A percentile compares a stretch with the other conserved stretches of the same genome.
Conservation (phyloP, 2,329 filamentous ascomycete species). For the Fusarium nanum region DNA sequence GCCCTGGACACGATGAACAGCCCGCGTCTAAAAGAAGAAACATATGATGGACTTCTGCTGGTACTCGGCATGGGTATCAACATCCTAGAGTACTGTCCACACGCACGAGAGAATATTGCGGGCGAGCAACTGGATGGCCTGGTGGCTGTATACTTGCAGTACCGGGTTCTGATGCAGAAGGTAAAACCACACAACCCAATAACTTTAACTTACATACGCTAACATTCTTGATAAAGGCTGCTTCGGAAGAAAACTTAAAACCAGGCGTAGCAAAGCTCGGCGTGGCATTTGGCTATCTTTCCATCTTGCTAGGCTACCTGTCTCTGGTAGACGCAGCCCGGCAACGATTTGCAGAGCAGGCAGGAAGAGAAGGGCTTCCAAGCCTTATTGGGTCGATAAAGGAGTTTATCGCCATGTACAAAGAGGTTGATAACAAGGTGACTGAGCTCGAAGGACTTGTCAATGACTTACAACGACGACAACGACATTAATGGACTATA, state of each 20-base stretch:
- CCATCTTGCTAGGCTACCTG: conserved; percentile 85
- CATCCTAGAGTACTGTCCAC: conserved; percentile 79
- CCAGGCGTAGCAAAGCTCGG: conserved; percentile 84
- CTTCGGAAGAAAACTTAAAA: conserved; percentile 79
- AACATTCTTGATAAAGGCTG: conserved; percentile 60
- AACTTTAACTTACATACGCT: not conserved
- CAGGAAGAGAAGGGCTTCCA: conserved; percentile 57
- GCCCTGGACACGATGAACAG: conserved; percentile 62
- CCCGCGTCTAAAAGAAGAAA: conserved; percentile 60
- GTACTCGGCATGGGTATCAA: conserved; percentile 88
- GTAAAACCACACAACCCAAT: conserved; percentile 61
- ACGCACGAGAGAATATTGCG: conserved; percentile 61
- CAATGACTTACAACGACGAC: conserved; percentile 50
- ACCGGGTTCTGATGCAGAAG: conserved; percentile 73
- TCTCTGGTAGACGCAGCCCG: conserved; percentile 67
- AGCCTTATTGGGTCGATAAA: conserved; percentile 64
- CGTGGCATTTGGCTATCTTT: conserved; percentile 87
- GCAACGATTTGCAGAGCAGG: conserved; percentile 56
- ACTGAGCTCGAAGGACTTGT: conserved; percentile 55
- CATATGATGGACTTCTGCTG: conserved; percentile 79
- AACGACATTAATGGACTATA: conserved; percentile 32
- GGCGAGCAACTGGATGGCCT: conserved; percentile 66
- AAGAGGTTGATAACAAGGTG: conserved; percentile 60
- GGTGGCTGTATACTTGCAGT: conserved; percentile 73
- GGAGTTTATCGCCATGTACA: conserved; percentile 65